Base-by-base conservation (phyloP, 164 flowering plant species). In the Dillenia suffruticosa region DNA sequence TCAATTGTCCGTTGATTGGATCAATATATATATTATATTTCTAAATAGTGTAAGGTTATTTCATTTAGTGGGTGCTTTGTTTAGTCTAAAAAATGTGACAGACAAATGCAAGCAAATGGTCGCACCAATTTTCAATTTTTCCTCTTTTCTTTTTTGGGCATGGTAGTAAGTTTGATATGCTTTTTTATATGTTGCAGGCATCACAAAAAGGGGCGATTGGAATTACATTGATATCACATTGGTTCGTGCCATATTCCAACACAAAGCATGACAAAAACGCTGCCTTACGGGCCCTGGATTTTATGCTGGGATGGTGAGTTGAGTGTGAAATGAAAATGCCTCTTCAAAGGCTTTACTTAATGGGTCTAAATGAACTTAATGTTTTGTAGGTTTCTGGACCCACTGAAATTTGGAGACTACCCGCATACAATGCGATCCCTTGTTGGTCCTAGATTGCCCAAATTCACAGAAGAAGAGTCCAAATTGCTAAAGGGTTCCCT, bases 281-380 rank as follows among this genome's bases (percentile, higher is more conserved):
- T 9, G 81, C 87, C 8, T 0, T 0, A 14, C 17, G 87, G 47
- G 68, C 76, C 9, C 59, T 77, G 1, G 86, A 77, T 63, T 84
- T 82, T 72, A 57, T 57, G 63, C 54, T 78, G 12, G 89, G 86
- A 57, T 84, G 89, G 89, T 79, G 51, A n/a, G n/a, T n/a, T n/a
- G n/a, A 63, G 68, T 69, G 54, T 32, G 22, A 19, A 19, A 1
- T 9, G 56, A n/a, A n/a, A n/a, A n/a, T n/a, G n/a, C n/a, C n/a
- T n/a, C n/a, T n/a, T n/a, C n/a, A n/a, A n/a, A n/a, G n/a, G n/a
- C n/a, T n/a, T n/a, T n/a, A n/a, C n/a, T n/a, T n/a, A n/a, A n/a
- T n/a, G n/a, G n/a, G n/a, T n/a, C n/a, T n/a, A n/a, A n/a, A n/a
- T n/a, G n/a, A n/a, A n/a, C n/a, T n/a, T n/a, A n/a, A n/a, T 52